A percentile compares a stretch with the other conserved stretches of the same genome.
Conservation (phyloP, 495 filamentous ascomycete genomes). For the Rostrohypoxylon terebratum region DNA sequence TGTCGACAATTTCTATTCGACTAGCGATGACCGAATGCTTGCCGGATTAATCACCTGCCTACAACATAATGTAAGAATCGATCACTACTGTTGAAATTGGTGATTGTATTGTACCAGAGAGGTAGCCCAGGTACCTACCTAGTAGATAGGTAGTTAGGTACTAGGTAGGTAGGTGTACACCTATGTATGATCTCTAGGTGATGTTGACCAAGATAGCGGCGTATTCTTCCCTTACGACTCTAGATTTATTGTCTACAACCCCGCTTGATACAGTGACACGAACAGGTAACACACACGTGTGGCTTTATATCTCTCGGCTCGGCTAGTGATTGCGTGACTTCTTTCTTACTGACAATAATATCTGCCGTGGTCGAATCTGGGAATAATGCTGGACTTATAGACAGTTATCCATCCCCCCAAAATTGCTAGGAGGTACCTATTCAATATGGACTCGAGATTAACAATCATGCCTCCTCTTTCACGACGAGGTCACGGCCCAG, state of each 20-base stretch:
- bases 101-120: too few species aligned
- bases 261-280: slow-evolving; percentile 13
- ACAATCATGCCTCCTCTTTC: slow-evolving; percentile 42
- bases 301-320: background rate
- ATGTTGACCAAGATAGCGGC: background rate
- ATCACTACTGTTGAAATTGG: too few species aligned
- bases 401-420: background rate
- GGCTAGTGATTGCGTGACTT: background rate
- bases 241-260: slow-evolving; percentile 8
- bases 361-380: background rate
- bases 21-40: too few species aligned
- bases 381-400: background rate
- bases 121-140: too few species aligned
- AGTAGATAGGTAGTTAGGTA: background rate
- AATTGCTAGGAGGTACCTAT: background rate
- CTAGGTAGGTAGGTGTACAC: background rate
- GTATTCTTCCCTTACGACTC: slow-evolving; percentile 9
- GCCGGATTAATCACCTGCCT: too few species aligned
- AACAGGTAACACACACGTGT: background rate
- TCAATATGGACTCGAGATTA: background rate
- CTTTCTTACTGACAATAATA: background rate
- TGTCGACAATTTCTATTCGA: too few species aligned
- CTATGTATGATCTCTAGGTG: background rate
- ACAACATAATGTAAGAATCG: too few species aligned
- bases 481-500: slow-evolving; percentile 46